phyloP scores from a whole-genome alignment of 2,329 filamentous ascomycete genomes.

The Knoxdaviesia proteae region DNA sequence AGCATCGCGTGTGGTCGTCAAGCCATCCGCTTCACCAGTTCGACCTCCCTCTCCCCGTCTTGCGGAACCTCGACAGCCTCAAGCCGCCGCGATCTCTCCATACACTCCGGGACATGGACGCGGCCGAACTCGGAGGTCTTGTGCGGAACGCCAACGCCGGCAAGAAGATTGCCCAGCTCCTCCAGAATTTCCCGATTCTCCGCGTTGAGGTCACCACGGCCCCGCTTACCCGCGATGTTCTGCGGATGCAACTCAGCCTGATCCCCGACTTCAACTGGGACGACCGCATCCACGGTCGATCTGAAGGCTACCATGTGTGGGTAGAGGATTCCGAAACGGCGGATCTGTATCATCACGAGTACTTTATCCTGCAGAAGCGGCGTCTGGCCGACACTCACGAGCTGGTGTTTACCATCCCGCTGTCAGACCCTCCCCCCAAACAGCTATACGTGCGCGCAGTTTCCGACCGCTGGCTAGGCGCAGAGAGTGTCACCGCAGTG shows the following conservation, averaged over 20 bases:
- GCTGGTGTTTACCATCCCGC: slow-evolving; percentile 88
- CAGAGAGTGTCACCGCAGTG: slow-evolving; percentile 84
- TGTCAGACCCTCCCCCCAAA: slow-evolving; percentile 78
- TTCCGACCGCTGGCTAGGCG: slow-evolving; percentile 89
- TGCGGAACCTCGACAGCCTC: slow-evolving; percentile 60
- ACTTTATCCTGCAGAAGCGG: slow-evolving; percentile 74
- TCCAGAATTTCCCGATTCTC: slow-evolving; percentile 83
- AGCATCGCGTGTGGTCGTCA: slow-evolving; percentile 87
- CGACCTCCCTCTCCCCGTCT: slow-evolving; percentile 62
- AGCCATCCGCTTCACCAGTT: slow-evolving; percentile 93
- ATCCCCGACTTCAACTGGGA: slow-evolving; percentile 90
- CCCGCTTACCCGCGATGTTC: slow-evolving; percentile 79
- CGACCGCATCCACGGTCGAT: slow-evolving; percentile 77
- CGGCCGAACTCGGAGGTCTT: slow-evolving; percentile 70
- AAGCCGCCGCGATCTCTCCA: slow-evolving; percentile 62
- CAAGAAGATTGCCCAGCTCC: slow-evolving; percentile 54
- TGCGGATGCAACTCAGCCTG: slow-evolving; percentile 73
- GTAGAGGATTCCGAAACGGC: slow-evolving; percentile 96
- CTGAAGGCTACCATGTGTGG: slow-evolving; percentile 97
- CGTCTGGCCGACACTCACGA: slow-evolving; percentile 95
- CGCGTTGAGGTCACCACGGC: slow-evolving; percentile 87
- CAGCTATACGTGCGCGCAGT: slow-evolving; percentile 93
- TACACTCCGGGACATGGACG: slow-evolving; percentile 76
- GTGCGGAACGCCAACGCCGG: slow-evolving; percentile 86
- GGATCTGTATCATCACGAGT: slow-evolving; percentile 95